These are phyloP conservation scores for Termitomyces eurrhizus DNA, from an alignment of 768 basidiomycete genomes.

Conservation along the genomic window DNA sequence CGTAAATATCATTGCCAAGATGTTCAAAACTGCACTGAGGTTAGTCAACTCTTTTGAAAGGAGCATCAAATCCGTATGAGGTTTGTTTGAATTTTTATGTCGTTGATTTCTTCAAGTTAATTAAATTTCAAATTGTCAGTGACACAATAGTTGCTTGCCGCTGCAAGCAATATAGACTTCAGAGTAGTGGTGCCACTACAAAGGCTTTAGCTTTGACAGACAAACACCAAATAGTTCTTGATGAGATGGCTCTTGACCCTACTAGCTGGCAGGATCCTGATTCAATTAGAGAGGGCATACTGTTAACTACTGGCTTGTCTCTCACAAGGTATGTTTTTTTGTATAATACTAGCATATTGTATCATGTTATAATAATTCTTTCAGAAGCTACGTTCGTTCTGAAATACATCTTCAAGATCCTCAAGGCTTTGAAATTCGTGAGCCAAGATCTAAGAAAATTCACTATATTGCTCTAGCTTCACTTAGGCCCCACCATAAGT, in stretches of 20 bases:
- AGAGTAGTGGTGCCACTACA: not conserved
- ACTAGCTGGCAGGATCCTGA: not conserved
- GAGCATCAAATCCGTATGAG: not conserved
- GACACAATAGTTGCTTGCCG: not conserved
- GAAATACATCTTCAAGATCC: constrained; percentile 20
- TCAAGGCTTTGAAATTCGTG: constrained; percentile 20
- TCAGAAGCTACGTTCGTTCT: not conserved
- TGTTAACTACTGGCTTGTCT: not conserved
- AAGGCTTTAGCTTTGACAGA: not conserved
- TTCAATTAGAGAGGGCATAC: not conserved
- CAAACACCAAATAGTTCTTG: not conserved
- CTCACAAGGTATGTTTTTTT: not conserved
- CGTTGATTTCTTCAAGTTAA: not conserved
- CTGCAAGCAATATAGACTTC: not conserved
- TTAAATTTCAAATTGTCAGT: not conserved
- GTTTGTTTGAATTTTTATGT: not conserved
- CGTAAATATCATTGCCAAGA: not conserved
- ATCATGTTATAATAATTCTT: not conserved
- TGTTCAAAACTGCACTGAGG: not conserved
- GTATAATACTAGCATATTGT: not conserved
- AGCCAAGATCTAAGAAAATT: too few relatives aligned
- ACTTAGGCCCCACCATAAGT: constrained; percentile 27
- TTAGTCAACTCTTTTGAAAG: not conserved
- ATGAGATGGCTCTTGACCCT: not conserved
- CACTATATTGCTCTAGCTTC: constrained; percentile 8